phyloP scores from a whole-genome alignment of 2,329 filamentous ascomycete species.

The Talaromyces amestolkiae region DNA sequence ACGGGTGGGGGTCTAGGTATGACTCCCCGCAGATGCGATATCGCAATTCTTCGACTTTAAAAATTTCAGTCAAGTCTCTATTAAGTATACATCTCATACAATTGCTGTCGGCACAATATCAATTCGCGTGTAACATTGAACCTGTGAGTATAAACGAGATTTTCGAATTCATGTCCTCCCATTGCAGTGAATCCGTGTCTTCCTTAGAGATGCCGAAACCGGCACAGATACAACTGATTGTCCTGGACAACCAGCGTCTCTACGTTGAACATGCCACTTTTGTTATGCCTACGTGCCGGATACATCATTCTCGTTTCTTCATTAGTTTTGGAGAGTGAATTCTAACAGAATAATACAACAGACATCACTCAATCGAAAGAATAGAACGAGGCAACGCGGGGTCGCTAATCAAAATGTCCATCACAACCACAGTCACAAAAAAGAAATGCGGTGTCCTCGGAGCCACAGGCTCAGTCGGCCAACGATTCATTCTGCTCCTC shows the following conservation, averaged over 20 bases:
- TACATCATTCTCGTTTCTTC: too few relatives aligned
- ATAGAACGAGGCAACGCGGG: neutral
- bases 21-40: slow-evolving; percentile 13
- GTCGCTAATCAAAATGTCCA: slow-evolving; percentile 26
- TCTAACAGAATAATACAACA: neutral
- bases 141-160: neutral
- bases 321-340: too few relatives aligned
- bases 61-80: neutral
- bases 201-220: neutral
- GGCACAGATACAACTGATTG: neutral
- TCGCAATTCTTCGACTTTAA: slow-evolving; percentile 4
- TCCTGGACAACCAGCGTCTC: neutral
- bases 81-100: neutral
- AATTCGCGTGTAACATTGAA: neutral
- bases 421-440: slow-evolving; percentile 32
- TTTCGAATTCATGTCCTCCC: neutral
- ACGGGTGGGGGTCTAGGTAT: neutral
- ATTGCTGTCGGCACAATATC: neutral
- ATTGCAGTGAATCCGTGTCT: neutral
- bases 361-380: neutral
- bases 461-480: slow-evolving; percentile 89
- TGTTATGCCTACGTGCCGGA: neutral
- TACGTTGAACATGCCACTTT: neutral
- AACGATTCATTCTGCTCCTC: slow-evolving; percentile 91
- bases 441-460: slow-evolving; percentile 66